Conservation (phyloP, 768 basidiomycete genomes). For the Lentinus brumalis region DNA sequence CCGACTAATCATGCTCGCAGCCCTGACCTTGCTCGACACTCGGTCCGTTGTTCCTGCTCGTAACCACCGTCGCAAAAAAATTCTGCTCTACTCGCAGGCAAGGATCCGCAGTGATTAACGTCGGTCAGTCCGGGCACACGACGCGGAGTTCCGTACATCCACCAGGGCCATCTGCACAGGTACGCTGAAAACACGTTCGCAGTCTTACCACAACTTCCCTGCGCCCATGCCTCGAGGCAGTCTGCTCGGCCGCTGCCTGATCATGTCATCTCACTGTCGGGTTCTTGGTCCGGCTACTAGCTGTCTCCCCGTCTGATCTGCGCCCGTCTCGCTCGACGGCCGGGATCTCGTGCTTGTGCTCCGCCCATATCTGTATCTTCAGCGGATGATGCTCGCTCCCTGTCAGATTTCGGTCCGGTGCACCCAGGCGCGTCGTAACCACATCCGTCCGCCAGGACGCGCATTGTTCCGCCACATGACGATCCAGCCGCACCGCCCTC, state of each 20-base stretch:
- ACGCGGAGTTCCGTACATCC: not conserved
- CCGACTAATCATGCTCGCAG: not conserved
- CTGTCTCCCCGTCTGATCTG: conserved; percentile 4
- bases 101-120: not conserved
- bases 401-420: conserved; percentile 11
- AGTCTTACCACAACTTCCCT: not conserved
- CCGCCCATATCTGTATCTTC: conserved; percentile 1
- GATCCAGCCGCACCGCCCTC: conserved; percentile 1
- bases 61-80: not conserved
- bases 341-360: not conserved
- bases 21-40: not conserved
- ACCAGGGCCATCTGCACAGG: not conserved
- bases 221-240: not conserved
- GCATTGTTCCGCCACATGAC: conserved; percentile 11
- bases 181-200: not conserved
- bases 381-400: conserved; percentile 3
- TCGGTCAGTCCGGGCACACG: not conserved
- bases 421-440: not conserved
- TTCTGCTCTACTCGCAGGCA: not conserved
- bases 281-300: conserved; percentile 14
- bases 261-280: not conserved
- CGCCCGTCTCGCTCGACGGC: conserved; percentile 3
- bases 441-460: conserved; percentile 1
- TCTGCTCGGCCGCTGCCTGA: not conserved
- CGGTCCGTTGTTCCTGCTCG: not conserved